Percentiles rank a stretch among this genome's conserved stretches.
phyloP scores from a whole-genome alignment of 768 basidiomycete genomes.

The Mycena albidolilacea region DNA sequence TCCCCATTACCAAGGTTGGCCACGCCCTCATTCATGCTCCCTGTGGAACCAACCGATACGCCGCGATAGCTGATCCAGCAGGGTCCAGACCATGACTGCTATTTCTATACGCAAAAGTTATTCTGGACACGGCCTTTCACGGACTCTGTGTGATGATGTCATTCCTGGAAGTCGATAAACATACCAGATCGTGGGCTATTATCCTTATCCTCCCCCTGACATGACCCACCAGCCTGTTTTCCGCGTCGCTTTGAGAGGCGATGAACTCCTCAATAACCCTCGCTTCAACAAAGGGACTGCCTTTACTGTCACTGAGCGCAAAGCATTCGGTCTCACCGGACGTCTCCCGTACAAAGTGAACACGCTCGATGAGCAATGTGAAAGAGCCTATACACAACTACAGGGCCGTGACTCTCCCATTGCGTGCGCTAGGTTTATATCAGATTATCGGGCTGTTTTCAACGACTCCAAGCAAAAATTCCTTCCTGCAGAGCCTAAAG shows the following conservation, averaged over 20 bases:
- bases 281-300: slow-evolving; percentile 87
- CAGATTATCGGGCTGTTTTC: background rate
- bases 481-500: slow-evolving; percentile 82
- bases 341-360: slow-evolving; percentile 68
- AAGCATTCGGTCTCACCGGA: slow-evolving; percentile 73
- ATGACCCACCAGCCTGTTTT: slow-evolving; percentile 40
- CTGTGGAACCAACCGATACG: no score
- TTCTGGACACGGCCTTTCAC: no score
- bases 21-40: no score
- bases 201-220: slow-evolving; percentile 8
- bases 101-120: no score
- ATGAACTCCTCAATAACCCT: slow-evolving; percentile 73
- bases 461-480: slow-evolving; percentile 66
- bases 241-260: slow-evolving; percentile 72
- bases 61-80: no score
- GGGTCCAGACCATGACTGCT: no score
- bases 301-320: slow-evolving; percentile 78
- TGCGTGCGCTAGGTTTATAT: background rate
- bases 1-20: no score
- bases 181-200: background rate
- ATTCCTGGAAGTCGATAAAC: slow-evolving; percentile 3
- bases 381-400: slow-evolving; percentile 80
- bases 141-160: slow-evolving; percentile 12
- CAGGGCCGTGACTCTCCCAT: slow-evolving; percentile 50
- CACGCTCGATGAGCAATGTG: slow-evolving; percentile 82